Conservation (phyloP, 2,329 filamentous ascomycete species). For the Colletotrichum salicis region DNA sequence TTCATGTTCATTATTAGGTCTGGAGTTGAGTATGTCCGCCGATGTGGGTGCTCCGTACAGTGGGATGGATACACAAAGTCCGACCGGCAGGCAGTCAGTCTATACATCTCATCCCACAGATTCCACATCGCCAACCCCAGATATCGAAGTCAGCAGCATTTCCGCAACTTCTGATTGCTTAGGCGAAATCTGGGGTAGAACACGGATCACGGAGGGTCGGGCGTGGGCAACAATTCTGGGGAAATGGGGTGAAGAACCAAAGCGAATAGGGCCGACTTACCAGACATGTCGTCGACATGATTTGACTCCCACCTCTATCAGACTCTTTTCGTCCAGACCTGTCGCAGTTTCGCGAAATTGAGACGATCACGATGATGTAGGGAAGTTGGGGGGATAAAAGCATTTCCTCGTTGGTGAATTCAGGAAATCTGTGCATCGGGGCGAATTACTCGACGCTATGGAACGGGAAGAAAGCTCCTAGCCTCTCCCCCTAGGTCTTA, state of each 20-base stretch:
- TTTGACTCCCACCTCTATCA: not conserved
- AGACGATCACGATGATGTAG: conserved; percentile 1
- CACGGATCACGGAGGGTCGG: not conserved
- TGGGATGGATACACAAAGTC: not conserved
- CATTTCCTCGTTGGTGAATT: conserved; percentile 18
- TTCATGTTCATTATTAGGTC: not conserved
- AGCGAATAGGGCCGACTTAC: conserved; percentile 1
- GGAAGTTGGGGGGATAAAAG: conserved; percentile 4
- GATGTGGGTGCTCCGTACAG: not conserved
- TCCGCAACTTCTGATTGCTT: not conserved
- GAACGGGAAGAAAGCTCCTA: conserved; percentile 14
- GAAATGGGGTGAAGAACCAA: not conserved
- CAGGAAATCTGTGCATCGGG: conserved; percentile 22
- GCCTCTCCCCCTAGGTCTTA: not conserved
- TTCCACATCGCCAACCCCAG: conserved; percentile 9
- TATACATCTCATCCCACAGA: not conserved
- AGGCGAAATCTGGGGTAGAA: conserved; percentile 12
- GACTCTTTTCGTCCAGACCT: not conserved
- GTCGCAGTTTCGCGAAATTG: conserved; percentile 3
- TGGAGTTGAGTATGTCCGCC: not conserved
- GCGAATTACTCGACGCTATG: not conserved
- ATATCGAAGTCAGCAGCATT: not conserved
- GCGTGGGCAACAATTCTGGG: conserved; percentile 2
- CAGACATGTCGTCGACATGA: conserved; percentile 32
- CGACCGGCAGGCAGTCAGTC: not conserved